Base-by-base conservation (phyloP, 1,284 basidiomycete species). In the Rhodotorula sp. region DNA sequence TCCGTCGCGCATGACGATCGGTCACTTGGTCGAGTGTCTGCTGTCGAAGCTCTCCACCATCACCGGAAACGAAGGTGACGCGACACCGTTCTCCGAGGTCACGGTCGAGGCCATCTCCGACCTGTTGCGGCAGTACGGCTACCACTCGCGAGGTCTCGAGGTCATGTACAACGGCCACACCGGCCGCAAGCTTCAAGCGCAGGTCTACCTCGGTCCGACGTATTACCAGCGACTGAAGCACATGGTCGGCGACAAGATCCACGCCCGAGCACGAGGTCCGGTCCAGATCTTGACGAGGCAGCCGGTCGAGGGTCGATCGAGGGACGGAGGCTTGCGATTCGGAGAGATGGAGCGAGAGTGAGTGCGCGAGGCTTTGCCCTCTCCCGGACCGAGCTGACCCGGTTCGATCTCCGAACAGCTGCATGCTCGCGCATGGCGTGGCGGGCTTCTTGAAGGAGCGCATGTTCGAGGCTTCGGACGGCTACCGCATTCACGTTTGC, bases 161-260 rank as follows among this genome's bases (percentile, higher is more conserved):
- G 88, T 99, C 77, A 96, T 99, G 93, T 98, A 95, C 82, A 64
- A 99, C 78, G 95, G 96, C 8, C 95, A 99, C 81, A 98, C 95
- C 1, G 95, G 96, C 45, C 88, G 89, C 72, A 99, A 99, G 82
- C 85, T 99, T 8, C 94, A 97, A 80, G 95, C 96, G 26, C 96
- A 99, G 80, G 89, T 98, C 22, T 99, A 98, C 82, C 88, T 99
- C 73, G 96, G 96, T 6, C 95, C 95, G 18, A 99, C 96, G 2
- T 99, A 99, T 82, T 99, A 99, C 82, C 95, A 99, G 82, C 90
- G 95, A 64, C 85, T 99, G 76, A 99, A 99, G 84, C 95, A 99
- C 83, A 99, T 99, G 95, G 95, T 99, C 63, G 95, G 97, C 81
- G 95, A 99, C 83, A 99, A 99, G 85, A 99, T 99, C 73, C 95